Conservation (phyloP, 306 rosid species). For the Acacia confusa region DNA sequence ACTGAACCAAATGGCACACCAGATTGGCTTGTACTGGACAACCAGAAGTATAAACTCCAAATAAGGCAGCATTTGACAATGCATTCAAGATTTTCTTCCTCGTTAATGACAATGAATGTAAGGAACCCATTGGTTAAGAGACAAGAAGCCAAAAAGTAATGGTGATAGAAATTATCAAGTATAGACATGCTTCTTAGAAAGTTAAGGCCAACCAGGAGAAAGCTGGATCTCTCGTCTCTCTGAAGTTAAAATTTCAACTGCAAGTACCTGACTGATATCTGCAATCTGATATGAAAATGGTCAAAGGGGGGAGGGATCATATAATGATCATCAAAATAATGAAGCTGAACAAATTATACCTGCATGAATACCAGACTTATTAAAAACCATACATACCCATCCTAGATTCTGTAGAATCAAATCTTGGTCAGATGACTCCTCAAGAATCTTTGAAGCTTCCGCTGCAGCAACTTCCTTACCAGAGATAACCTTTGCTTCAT, state of each 20-base stretch:
- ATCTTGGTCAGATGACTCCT: constrained; percentile 79
- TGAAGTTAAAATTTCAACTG: constrained; percentile 75
- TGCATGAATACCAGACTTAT: constrained; percentile 15
- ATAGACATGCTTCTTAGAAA: constrained; percentile 27
- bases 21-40: background rate
- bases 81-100: constrained; percentile 21
- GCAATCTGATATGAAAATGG: constrained; percentile 60
- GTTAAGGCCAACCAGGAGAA: constrained; percentile 68
- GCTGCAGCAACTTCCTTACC: constrained; percentile 80
- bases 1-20: background rate
- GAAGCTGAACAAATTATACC: constrained; percentile 26
- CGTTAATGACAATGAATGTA: background rate
- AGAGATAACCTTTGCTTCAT: constrained; percentile 43
- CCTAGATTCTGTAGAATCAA: constrained; percentile 94
- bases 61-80: constrained; percentile 22
- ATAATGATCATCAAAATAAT: constrained; percentile 14
- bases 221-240: constrained; percentile 71
- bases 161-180: constrained; percentile 22
- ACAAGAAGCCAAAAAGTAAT: constrained; percentile 26
- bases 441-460: constrained; percentile 93
- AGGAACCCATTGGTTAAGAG: background rate
- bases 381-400: constrained; percentile 64
- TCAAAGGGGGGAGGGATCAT: background rate
- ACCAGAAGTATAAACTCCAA: background rate
- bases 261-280: constrained; percentile 83